Evolutionary conservation across 331 rosid genomes (phyloP).

Genomic region (Stylosanthes scabra): DNA sequence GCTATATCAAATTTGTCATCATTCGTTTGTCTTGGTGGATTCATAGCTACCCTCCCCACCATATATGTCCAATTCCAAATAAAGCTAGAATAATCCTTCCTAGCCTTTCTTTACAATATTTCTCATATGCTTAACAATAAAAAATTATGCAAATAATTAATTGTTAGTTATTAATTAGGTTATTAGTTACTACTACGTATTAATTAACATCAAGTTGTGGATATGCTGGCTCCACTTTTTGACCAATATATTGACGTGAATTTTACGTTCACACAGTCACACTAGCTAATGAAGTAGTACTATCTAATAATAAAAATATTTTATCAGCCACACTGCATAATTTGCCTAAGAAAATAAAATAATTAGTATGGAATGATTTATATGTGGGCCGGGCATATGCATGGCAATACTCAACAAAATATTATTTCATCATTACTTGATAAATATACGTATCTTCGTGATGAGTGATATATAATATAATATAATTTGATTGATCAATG

Average conservation of each 20-base stretch:
- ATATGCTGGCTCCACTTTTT: constrained; percentile 23
- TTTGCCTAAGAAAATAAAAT: too few species aligned
- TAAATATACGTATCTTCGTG: constrained; percentile 7
- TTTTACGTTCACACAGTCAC: constrained; percentile 23
- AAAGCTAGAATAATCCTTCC: not conserved
- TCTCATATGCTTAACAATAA: not conserved
- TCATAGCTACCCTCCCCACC: constrained; percentile 22
- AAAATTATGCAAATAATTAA: constrained; percentile 15
- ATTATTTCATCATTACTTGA: constrained; percentile 36
- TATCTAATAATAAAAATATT: too few species aligned
- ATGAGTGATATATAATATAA: constrained; percentile 5
- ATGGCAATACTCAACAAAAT: constrained; percentile 33
- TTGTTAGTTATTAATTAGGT: not conserved
- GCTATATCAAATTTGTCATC: constrained; percentile 20
- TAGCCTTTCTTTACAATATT: not conserved
- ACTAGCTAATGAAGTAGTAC: not conserved
- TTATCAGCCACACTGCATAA: too few species aligned
- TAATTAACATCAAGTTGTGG: constrained; percentile 36
- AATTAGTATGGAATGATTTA: constrained; percentile 18
- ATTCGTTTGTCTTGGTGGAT: constrained; percentile 23
- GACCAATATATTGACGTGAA: constrained; percentile 24
- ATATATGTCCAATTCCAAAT: not conserved
- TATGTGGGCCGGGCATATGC: constrained; percentile 36
- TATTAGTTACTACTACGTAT: not conserved
- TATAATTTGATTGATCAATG: not conserved